Evolutionary conservation across 768 basidiomycete species (phyloP).

Genomic region (Rhodosporidiobolus odoratus): DNA sequence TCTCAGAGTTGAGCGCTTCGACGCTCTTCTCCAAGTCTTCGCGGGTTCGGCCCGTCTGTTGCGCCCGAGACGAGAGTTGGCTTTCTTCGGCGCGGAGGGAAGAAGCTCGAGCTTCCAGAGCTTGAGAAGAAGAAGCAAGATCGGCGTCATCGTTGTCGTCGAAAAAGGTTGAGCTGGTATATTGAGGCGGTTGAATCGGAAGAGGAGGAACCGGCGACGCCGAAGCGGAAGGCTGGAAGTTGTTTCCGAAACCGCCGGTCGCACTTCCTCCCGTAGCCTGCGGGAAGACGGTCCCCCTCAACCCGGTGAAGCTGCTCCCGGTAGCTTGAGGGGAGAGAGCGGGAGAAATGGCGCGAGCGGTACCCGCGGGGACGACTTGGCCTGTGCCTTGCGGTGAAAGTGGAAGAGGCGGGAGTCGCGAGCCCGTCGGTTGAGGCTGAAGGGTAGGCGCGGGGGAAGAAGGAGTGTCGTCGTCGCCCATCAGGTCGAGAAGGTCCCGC

Average conservation of each 20-base stretch:
- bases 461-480: slow-evolving; percentile 57
- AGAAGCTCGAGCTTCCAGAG: slow-evolving; percentile 54
- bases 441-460: slow-evolving; percentile 5
- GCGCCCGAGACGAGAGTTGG: slow-evolving; percentile 66
- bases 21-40: slow-evolving; percentile 60
- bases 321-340: slow-evolving; percentile 26
- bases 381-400: slow-evolving; percentile 24
- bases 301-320: slow-evolving; percentile 8
- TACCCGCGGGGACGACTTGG: neutral
- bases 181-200: neutral
- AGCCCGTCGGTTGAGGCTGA: slow-evolving; percentile 6
- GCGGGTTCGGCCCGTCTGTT: slow-evolving; percentile 60
- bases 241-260: slow-evolving; percentile 10
- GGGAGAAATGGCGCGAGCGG: slow-evolving; percentile 11
- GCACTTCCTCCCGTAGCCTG: slow-evolving; percentile 28
- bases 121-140: neutral
- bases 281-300: slow-evolving; percentile 32
- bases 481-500: slow-evolving; percentile 39
- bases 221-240: slow-evolving; percentile 14
- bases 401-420: neutral
- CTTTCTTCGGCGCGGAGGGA: slow-evolving; percentile 70
- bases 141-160: slow-evolving; percentile 38
- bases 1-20: slow-evolving; percentile 64
- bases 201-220: neutral
- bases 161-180: slow-evolving; percentile 26